Conservation (phyloP, 768 basidiomycete genomes). For the Mrakia blollopis region DNA sequence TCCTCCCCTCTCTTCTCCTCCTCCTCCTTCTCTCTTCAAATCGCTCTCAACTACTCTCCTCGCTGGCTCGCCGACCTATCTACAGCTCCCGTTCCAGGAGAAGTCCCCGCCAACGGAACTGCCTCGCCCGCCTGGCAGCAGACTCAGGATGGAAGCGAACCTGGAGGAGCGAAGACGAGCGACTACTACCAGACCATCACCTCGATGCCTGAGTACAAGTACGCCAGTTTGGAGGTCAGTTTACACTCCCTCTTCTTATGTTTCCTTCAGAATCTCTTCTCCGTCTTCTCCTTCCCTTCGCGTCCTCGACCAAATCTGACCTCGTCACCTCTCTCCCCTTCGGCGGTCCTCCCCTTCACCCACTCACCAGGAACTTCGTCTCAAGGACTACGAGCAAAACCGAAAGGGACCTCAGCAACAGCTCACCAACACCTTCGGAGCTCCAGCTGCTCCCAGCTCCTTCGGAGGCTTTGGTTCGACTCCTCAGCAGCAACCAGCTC, state of each 20-base stretch:
- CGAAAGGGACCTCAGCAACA: conserved; percentile 31
- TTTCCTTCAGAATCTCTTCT: background rate
- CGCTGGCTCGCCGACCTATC: no score
- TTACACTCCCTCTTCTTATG: background rate
- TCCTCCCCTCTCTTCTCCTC: no score
- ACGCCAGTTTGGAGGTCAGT: conserved; percentile 26
- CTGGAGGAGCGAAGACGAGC: conserved; percentile 20
- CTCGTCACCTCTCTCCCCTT: no score
- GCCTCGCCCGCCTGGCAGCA: conserved; percentile 19
- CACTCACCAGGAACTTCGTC: conserved; percentile 25
- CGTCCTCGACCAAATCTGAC: conserved; percentile 1
- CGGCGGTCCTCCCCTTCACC: background rate
- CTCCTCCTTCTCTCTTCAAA: background rate
- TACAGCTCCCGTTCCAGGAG: conserved; percentile 5
- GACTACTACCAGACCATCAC: conserved; percentile 33
- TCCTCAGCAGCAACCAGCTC: conserved; percentile 20
- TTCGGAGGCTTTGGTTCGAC: conserved; percentile 29
- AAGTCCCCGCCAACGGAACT: conserved; percentile 26
- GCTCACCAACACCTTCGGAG: conserved; percentile 23
- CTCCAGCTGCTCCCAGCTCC: conserved; percentile 9
- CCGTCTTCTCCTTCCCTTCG: background rate
- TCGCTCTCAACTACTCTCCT: background rate
- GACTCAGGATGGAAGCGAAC: conserved; percentile 29
- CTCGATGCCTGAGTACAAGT: conserved; percentile 30
- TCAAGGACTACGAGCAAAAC: conserved; percentile 32